Base-by-base conservation (phyloP, 2,329 filamentous ascomycete species). In the Fusarium mundagurra region DNA sequence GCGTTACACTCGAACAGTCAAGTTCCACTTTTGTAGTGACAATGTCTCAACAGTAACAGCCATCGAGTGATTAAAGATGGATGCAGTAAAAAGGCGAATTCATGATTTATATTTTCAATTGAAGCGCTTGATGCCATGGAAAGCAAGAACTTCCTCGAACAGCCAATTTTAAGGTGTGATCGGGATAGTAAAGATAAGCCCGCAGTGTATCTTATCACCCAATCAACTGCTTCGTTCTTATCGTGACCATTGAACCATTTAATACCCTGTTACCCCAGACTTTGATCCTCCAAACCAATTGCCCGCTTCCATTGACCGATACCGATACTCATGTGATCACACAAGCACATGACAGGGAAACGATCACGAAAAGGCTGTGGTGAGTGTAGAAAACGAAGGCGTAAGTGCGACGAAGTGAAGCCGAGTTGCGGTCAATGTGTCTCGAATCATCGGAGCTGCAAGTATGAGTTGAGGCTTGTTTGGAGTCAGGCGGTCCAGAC, bases 331-430 rank as follows among this genome's bases (percentile, higher is more conserved):
- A 18, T 44, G n/a, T 51, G 12, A 33, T 29, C 8, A 10, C 5
- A 4, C 2, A 13, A 27, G n/a, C 34, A 18, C 12, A 80, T 80
- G 78, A 58, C 77, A 29, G 67, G 66, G 6, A 72, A 61, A 66
- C 54, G 78, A 61, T 80, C 78, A 57, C 71, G 78, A 34, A 72
- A 75, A 67, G 78, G 78, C 11, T 80, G 78, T 64, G 77, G 76
- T 50, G 78, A 80, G 73, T 80, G 78, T 54, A 64, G 78, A 66
- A 76, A 76, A 44, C 55, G 78, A 27, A 71, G 78, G 51, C 62
- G 78, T 17, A 80, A 80, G 57, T 80, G 78, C 24, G 78, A 80
- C 51, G 78, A 80, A 27, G 29, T 39, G 18, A 80, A 80, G 27
- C 78, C 78, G 5, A 67, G 61, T 7, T 80, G 78, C 16, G 71